A percentile compares a stretch with the other conserved stretches of the same genome.
Evolutionary conservation across 1,139 yeast genomes (phyloP).

Genomic region (Meyerozyma elateridarum): DNA sequence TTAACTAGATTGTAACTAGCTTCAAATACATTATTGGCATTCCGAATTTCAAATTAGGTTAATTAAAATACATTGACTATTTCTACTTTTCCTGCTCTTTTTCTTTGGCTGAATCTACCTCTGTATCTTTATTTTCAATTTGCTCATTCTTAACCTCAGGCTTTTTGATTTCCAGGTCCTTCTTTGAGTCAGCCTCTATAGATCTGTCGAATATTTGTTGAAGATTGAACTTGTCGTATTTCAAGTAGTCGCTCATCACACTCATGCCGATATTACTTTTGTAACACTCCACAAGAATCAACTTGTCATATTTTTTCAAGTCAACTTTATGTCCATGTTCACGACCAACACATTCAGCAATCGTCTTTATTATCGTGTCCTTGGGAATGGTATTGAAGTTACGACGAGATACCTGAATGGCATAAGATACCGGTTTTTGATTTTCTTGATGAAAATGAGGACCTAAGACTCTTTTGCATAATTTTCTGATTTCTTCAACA

Average conservation of each 20-base stretch:
- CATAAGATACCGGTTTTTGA: conserved; percentile 59
- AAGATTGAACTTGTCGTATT: conserved; percentile 51
- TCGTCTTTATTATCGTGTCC: conserved; percentile 60
- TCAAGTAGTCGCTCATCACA: conserved; percentile 63
- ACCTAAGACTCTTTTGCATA: conserved; percentile 52
- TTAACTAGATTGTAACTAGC: no score
- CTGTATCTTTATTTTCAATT: conserved; percentile 6
- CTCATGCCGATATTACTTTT: conserved; percentile 80
- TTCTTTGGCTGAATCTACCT: conserved; percentile 5
- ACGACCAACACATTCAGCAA: conserved; percentile 70
- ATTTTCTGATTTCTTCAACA: conserved; percentile 56
- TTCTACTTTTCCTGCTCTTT: conserved; percentile 5
- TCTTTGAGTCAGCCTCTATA: conserved; percentile 15
- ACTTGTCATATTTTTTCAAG: conserved; percentile 70
- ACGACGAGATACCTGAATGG: conserved; percentile 74
- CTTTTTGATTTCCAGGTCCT: conserved; percentile 5
- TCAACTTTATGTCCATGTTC: conserved; percentile 76
- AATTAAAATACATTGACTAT: conserved; percentile 4
- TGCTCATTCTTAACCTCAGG: conserved; percentile 3
- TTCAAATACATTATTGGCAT: background rate
- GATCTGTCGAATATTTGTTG: conserved; percentile 59
- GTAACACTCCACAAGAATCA: conserved; percentile 82
- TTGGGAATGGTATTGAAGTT: conserved; percentile 72
- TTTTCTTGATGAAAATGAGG: conserved; percentile 63
- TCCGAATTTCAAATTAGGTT: conserved; percentile 3